Evolutionary conservation across 2,329 filamentous ascomycete species (phyloP).

Genomic region (Taxawa tesnikishii): DNA sequence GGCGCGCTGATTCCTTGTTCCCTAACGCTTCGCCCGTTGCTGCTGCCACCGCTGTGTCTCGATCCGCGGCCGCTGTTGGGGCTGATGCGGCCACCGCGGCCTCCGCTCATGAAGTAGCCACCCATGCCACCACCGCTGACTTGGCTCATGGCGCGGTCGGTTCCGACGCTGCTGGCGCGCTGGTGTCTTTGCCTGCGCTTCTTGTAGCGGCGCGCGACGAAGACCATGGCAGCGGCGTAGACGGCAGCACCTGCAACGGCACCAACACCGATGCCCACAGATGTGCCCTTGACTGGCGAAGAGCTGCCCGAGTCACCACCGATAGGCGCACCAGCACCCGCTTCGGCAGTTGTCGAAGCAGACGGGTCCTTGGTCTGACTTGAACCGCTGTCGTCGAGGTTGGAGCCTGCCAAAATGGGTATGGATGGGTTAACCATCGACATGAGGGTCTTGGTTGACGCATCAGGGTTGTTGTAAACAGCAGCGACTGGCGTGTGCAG

Average conservation of each 20-base stretch:
- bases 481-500: conserved; percentile 59
- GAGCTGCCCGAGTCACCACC: conserved; percentile 37
- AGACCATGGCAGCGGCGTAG: conserved; percentile 93
- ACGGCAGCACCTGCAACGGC: conserved; percentile 67
- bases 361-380: conserved; percentile 26
- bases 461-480: conserved; percentile 59
- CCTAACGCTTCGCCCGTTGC: conserved; percentile 42
- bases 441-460: conserved; percentile 61
- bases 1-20: conserved; percentile 75
- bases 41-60: conserved; percentile 24
- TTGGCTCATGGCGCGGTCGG: conserved; percentile 42
- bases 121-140: conserved; percentile 25
- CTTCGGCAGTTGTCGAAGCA: conserved; percentile 17
- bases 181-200: conserved; percentile 53
- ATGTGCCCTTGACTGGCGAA: conserved; percentile 51
- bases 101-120: conserved; percentile 56
- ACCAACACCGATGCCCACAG: conserved; percentile 59
- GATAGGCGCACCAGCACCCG: conserved; percentile 35
- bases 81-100: conserved; percentile 31
- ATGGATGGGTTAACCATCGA: conserved; percentile 75
- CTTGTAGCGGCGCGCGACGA: conserved; percentile 81
- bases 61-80: conserved; percentile 27
- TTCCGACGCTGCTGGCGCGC: conserved; percentile 68
- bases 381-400: conserved; percentile 27
- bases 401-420: conserved; percentile 45